Conservation (phyloP, 345 rosid species). For the Brassica incana region DNA sequence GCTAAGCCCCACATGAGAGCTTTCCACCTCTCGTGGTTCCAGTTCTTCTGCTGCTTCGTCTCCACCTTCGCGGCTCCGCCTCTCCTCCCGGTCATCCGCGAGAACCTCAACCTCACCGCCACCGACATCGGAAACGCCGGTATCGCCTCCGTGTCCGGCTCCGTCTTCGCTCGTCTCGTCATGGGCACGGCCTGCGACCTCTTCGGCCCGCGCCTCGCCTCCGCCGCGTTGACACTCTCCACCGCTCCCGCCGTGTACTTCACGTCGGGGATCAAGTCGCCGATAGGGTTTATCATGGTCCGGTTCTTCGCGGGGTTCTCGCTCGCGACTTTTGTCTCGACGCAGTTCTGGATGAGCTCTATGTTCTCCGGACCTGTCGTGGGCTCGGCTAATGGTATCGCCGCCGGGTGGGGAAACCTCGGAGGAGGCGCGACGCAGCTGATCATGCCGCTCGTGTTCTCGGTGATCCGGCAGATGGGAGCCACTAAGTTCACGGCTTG, state of each 20-base stretch:
- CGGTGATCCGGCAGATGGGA: slow-evolving; percentile 54
- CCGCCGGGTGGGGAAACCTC: slow-evolving; percentile 96
- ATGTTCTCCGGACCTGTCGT: slow-evolving; percentile 78
- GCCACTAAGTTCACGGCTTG: slow-evolving; percentile 79
- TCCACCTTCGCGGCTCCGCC: slow-evolving; percentile 92
- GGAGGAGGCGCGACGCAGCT: slow-evolving; percentile 94
- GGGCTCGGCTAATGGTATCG: slow-evolving; percentile 76
- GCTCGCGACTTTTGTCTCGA: slow-evolving; percentile 80
- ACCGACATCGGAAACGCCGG: slow-evolving; percentile 90
- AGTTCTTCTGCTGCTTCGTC: slow-evolving; percentile 81
- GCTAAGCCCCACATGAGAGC: slow-evolving; percentile 87
- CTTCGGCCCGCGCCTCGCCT: slow-evolving; percentile 87
- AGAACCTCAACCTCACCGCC: slow-evolving; percentile 79
- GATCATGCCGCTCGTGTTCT: slow-evolving; percentile 78
- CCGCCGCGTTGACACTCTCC: slow-evolving; percentile 71
- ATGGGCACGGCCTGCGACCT: slow-evolving; percentile 88
- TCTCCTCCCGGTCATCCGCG: slow-evolving; percentile 80
- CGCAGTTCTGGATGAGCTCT: slow-evolving; percentile 96
- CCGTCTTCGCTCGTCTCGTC: slow-evolving; percentile 76
- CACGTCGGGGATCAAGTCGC: slow-evolving; percentile 61
- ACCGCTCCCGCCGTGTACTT: slow-evolving; percentile 85
- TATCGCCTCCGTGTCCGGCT: slow-evolving; percentile 85
- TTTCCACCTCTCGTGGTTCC: slow-evolving; percentile 84
- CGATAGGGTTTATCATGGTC: slow-evolving; percentile 65
- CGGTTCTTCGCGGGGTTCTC: slow-evolving; percentile 83